Conservation (phyloP, 1,284 basidiomycete species). For the Leccinum pachyderme region DNA sequence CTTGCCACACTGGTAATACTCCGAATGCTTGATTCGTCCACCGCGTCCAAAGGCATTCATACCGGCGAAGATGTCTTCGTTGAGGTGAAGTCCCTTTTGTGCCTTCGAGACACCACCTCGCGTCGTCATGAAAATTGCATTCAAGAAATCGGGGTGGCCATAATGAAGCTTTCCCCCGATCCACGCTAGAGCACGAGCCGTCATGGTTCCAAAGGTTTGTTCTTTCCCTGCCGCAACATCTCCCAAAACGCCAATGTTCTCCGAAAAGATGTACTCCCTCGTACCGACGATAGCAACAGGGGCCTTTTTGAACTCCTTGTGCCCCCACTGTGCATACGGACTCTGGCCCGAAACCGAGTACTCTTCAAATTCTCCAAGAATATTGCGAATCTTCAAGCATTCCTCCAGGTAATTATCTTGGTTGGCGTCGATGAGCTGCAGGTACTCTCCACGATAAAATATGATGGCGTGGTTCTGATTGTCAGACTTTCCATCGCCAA, state of each 20-base stretch:
- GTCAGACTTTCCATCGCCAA: slow-evolving; percentile 99
- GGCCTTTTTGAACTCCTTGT: slow-evolving; percentile 86
- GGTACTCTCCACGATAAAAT: slow-evolving; percentile 98
- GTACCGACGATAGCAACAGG: slow-evolving; percentile 99
- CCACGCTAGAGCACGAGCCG: slow-evolving; percentile 93
- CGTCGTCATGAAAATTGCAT: slow-evolving; percentile 97
- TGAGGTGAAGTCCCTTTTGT: slow-evolving; percentile 97
- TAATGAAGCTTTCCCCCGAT: slow-evolving; percentile 99
- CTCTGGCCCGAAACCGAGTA: slow-evolving; percentile 89
- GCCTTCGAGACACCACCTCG: slow-evolving; percentile 99
- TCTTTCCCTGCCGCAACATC: slow-evolving; percentile 99
- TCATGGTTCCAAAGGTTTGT: slow-evolving; percentile 99
- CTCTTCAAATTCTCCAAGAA: slow-evolving; percentile 97
- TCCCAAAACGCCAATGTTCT: slow-evolving; percentile 99
- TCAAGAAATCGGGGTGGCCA: slow-evolving; percentile 98
- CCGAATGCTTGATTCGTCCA: slow-evolving; percentile 98
- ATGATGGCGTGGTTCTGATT: slow-evolving; percentile 99
- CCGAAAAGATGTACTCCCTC: slow-evolving; percentile 99
- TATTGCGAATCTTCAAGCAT: slow-evolving; percentile 97
- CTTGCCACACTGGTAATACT: slow-evolving; percentile 99
- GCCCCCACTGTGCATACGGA: slow-evolving; percentile 93
- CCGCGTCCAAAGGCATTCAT: slow-evolving; percentile 99
- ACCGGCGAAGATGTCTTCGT: slow-evolving; percentile 99
- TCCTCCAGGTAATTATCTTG: slow-evolving; percentile 99
- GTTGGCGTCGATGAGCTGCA: slow-evolving; percentile 99